Conservation (phyloP, 176 grass and related monocot species). For the Phoenix dactylifera region DNA sequence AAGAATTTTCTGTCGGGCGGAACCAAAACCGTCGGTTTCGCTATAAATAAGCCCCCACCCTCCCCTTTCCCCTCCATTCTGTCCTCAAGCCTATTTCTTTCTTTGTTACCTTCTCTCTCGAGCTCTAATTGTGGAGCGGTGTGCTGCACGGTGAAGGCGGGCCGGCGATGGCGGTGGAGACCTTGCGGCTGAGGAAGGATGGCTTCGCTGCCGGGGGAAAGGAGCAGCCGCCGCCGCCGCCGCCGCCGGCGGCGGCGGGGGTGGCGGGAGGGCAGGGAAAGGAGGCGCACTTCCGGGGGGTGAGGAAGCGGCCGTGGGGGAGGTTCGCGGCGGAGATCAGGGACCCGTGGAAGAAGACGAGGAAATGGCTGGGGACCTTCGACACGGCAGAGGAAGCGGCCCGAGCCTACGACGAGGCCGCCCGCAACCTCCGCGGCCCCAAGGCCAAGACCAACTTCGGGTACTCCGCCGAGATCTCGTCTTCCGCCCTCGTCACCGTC, state of each 20-base stretch:
- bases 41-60: slow-evolving; percentile 6
- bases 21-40: slow-evolving; percentile 6
- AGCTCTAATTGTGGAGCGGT: no score
- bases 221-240: not conserved
- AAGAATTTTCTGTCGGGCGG: slow-evolving; percentile 15
- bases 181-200: no score
- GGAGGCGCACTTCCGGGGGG: slow-evolving; percentile 14
- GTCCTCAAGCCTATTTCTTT: not conserved
- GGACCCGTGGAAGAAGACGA: slow-evolving; percentile 25
- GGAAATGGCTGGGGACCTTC: slow-evolving; percentile 25
- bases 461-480: not conserved
- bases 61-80: not conserved
- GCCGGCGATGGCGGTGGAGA: no score
- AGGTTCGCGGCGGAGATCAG: slow-evolving; percentile 24
- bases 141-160: no score
- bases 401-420: slow-evolving; percentile 21
- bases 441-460: slow-evolving; percentile 26
- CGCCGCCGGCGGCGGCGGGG: not conserved
- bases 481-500: not conserved
- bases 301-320: slow-evolving; percentile 24
- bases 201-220: no score
- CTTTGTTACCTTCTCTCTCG: no score
- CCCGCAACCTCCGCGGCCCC: slow-evolving; percentile 12
- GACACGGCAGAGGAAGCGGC: slow-evolving; percentile 29
- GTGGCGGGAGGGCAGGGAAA: not conserved